Evolutionary conservation across 1,284 basidiomycete genomes (phyloP), one percentile per base, ranked within the genome.

Genomic region (Coriolopsis trogii): DNA sequence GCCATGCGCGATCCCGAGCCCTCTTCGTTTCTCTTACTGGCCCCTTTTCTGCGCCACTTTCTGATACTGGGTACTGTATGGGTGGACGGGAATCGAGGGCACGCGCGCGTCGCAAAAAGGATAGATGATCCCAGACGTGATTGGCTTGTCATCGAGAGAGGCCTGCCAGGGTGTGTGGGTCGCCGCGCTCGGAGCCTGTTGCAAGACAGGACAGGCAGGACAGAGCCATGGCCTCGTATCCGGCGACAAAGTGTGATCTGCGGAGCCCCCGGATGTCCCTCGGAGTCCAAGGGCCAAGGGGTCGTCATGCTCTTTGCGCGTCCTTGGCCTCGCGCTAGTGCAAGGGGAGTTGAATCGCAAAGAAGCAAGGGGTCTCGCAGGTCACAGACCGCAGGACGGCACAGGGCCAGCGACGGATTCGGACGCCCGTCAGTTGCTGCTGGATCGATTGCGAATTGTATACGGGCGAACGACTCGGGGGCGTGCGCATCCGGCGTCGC

Each of bases 271-370:
- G n/a, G n/a, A n/a, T n/a, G n/a, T 33, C 47, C 56, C 57, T 53
- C 53, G 57, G 57, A 59, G 24, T 59, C 53, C 57, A 56, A 49
- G 57, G 57, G 34, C n/a, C n/a, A n/a, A n/a, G n/a, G n/a, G n/a
- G n/a, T n/a, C n/a, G n/a, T 39, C 31, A 53, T 34, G 13, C 36
- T 23, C 28, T 6, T 3, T 15, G 29, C 10, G 41, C 8, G 29
- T 31, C 15, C 30, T 34, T 44, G 42, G 42, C 42, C 31, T 44
- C 42, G 42, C 42, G 42, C 42, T 25, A 34, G 42, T 44, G 42
- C 30, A 44, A n/a, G 23, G 16, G 26, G 26, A 28, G 40, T 21
- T 55, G 45, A 34, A 51, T 44, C 37, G 53, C 49, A n/a, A n/a
- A n/a, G 53, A 51, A 51, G 53, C 45, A 15, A 23, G 13, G n/a